Conservation (phyloP, 768 basidiomycete species). For the Chalciporus chontae region DNA sequence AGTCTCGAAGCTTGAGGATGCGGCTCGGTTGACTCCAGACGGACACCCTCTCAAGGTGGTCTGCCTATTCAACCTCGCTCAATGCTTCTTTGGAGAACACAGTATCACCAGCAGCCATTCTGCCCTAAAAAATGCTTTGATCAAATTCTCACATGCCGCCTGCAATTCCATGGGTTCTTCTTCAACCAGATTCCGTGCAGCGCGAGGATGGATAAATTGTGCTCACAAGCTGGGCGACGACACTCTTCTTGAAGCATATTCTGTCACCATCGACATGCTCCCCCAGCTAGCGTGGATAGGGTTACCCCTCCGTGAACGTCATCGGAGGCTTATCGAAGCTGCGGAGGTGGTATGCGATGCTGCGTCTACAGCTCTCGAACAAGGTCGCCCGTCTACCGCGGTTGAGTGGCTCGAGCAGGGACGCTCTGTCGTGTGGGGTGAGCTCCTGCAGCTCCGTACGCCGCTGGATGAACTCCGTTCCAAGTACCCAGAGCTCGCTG, state of each 20-base stretch:
- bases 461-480: conserved; percentile 4
- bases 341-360: conserved; percentile 8
- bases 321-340: not conserved
- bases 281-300: conserved; percentile 3
- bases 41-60: not conserved
- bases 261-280: not conserved
- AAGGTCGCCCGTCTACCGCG: not conserved
- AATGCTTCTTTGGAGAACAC: too few relatives aligned
- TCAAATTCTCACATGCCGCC: not conserved
- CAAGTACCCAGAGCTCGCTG: conserved; percentile 2
- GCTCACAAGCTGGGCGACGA: not conserved
- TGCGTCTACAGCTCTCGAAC: conserved; percentile 3
- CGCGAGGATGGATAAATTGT: too few relatives aligned
- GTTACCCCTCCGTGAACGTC: not conserved
- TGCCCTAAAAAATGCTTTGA: not conserved
- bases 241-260: not conserved
- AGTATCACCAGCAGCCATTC: too few relatives aligned
- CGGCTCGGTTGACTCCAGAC: conserved; percentile 7
- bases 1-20: not conserved
- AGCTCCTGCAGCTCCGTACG: conserved; percentile 8
- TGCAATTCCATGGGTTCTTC: not conserved
- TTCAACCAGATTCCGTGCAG: not conserved
- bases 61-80: too few relatives aligned
- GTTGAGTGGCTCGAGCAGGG: conserved; percentile 22
- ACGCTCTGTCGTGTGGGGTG: conserved; percentile 13